Percentiles rank a stretch among this genome's conserved stretches.
Conservation (phyloP, 2,329 filamentous ascomycete genomes). For the Furcasterigmium furcatum region DNA sequence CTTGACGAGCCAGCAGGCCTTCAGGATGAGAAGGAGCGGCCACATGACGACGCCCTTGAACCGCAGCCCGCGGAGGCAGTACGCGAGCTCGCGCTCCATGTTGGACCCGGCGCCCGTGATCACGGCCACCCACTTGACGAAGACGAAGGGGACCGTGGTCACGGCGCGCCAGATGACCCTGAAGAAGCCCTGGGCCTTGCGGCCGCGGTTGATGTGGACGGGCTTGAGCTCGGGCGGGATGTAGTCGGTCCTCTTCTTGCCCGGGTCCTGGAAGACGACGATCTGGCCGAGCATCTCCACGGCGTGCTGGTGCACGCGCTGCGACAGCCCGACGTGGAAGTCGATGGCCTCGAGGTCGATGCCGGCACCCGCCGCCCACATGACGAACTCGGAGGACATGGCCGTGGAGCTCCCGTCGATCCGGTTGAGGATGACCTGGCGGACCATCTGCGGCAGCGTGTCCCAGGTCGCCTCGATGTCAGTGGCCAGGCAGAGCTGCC, state of each 20-base stretch:
- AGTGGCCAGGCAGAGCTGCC: constrained; percentile 26
- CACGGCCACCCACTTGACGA: constrained; percentile 28
- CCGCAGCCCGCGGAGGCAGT: constrained; percentile 21
- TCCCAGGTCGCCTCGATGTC: constrained; percentile 28
- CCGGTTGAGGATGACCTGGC: constrained; percentile 23
- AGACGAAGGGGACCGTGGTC: constrained; percentile 16
- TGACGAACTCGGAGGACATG: constrained; percentile 16
- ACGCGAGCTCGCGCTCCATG: constrained; percentile 30
- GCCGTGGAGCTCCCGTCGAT: constrained; percentile 20
- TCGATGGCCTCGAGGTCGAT: constrained; percentile 21
- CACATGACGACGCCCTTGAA: constrained; percentile 18
- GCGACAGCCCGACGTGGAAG: constrained; percentile 21
- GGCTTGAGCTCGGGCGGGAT: constrained; percentile 10
- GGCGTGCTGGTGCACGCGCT: constrained; percentile 2
- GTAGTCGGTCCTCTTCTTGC: constrained; percentile 6
- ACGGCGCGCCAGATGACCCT: constrained; percentile 12
- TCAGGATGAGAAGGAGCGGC: constrained; percentile 24
- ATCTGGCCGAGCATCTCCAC: background rate
- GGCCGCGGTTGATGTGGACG: constrained; percentile 6
- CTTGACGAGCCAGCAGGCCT: constrained; percentile 22
- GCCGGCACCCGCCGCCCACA: constrained; percentile 17
- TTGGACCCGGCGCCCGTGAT: constrained; percentile 28
- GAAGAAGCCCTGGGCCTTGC: constrained; percentile 7
- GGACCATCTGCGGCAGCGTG: constrained; percentile 20
- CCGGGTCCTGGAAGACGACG: constrained; percentile 11